Evolutionary conservation across 164 flowering plant genomes (phyloP).

Genomic region (Cinnamomum micranthum): DNA sequence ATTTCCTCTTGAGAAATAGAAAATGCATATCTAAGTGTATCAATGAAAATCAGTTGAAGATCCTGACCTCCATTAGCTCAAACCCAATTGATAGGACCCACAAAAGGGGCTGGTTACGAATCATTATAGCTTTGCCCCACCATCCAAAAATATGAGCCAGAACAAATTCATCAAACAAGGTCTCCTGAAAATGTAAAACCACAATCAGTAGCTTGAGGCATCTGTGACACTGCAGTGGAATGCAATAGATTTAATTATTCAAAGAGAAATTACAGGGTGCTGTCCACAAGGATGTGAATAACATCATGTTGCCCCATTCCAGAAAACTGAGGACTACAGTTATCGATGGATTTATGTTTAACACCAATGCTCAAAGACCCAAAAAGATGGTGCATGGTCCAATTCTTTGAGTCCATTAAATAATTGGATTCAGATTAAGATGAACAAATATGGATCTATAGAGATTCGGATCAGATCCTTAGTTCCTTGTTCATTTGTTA

Average conservation of each 20-base stretch:
- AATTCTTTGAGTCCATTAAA: too few species aligned
- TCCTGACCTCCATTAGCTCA: slow-evolving; percentile 91
- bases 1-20: not conserved
- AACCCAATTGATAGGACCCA: slow-evolving; percentile 97
- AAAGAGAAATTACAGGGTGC: not conserved
- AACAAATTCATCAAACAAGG: slow-evolving; percentile 96
- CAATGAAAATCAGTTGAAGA: slow-evolving; percentile 1
- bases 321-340: not conserved
- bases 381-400: too few species aligned
- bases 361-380: too few species aligned
- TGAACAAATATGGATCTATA: too few species aligned
- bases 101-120: slow-evolving; percentile 97
- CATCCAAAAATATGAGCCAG: slow-evolving; percentile 96
- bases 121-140: slow-evolving; percentile 99
- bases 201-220: slow-evolving; percentile 17
- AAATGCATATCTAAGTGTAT: not conserved
- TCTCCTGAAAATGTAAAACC: slow-evolving; percentile 51
- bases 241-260: not conserved
- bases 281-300: not conserved
- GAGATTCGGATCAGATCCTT: too few species aligned
- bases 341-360: too few species aligned
- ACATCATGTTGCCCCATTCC: not conserved
- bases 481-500: too few species aligned
- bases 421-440: too few species aligned
- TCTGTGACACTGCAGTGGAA: slow-evolving; percentile 1